Evolutionary conservation across 2,329 filamentous ascomycete genomes (phyloP).

Genomic region (Stagonosporopsis vannaccii): DNA sequence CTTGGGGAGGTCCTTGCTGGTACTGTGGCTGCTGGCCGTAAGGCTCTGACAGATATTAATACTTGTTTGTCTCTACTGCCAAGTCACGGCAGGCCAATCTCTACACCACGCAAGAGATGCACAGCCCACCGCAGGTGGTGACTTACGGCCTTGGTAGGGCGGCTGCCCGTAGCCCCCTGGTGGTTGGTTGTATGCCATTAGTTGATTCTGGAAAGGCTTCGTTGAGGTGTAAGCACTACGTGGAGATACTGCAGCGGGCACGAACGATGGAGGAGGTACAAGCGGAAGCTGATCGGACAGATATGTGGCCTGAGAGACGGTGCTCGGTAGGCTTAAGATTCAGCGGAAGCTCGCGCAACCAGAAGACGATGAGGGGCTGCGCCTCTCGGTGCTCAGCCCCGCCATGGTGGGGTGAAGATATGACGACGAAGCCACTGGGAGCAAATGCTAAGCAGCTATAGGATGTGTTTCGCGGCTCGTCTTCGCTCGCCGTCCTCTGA

Average conservation of each 20-base stretch:
- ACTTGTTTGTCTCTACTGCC: slow-evolving; percentile 9
- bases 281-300: not conserved
- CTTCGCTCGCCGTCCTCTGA: not conserved
- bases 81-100: slow-evolving; percentile 19
- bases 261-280: not conserved
- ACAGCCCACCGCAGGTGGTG: slow-evolving; percentile 15
- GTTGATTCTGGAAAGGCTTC: not conserved
- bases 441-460: not conserved
- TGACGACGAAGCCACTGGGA: slow-evolving; percentile 14
- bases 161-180: slow-evolving; percentile 37
- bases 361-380: slow-evolving; percentile 5
- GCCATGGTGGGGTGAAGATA: slow-evolving; percentile 15
- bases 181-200: slow-evolving; percentile 35
- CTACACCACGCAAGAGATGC: slow-evolving; percentile 1
- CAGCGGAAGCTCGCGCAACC: not conserved
- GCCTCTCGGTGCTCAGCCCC: slow-evolving; percentile 10
- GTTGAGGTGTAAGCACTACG: slow-evolving; percentile 15
- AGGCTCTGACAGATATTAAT: slow-evolving; percentile 39
- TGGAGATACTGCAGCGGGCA: not conserved
- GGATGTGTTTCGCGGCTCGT: slow-evolving; percentile 1
- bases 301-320: slow-evolving; percentile 2
- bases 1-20: slow-evolving; percentile 28
- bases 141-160: slow-evolving; percentile 43
- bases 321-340: slow-evolving; percentile 4
- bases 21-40: slow-evolving; percentile 31